Conservation (phyloP, 495 filamentous ascomycete genomes). For the Talaromyces wortmannii region DNA sequence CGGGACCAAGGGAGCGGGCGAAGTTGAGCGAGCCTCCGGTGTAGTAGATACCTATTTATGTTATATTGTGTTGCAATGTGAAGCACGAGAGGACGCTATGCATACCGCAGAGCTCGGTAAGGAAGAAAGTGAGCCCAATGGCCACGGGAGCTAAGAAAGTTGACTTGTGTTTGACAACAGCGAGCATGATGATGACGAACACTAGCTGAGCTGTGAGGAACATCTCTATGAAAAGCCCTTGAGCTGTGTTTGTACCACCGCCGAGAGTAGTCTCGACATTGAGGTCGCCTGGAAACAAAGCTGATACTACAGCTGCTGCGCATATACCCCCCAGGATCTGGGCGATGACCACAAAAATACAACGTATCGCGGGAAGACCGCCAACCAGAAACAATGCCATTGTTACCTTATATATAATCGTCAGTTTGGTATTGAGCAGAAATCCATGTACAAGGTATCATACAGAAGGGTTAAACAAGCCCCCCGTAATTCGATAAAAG, state of each 20-base stretch:
- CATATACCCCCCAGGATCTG: conserved; percentile 55
- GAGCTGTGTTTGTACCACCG: conserved; percentile 47
- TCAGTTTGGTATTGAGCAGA: no score
- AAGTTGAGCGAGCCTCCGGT: conserved; percentile 72
- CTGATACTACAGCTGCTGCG: conserved; percentile 53
- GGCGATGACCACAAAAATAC: conserved; percentile 39
- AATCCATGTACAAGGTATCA: conserved; percentile 8
- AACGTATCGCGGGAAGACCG: conserved; percentile 45
- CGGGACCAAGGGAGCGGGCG: conserved; percentile 65
- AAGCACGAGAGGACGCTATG: background rate
- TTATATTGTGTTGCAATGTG: no score
- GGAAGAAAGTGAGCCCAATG: conserved; percentile 68
- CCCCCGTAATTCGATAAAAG: conserved; percentile 75
- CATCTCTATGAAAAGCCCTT: conserved; percentile 74
- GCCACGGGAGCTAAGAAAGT: conserved; percentile 75
- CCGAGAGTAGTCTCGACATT: conserved; percentile 55
- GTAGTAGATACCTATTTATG: conserved; percentile 51
- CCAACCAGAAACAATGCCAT: conserved; percentile 51
- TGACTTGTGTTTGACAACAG: conserved; percentile 73
- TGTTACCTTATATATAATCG: conserved; percentile 37
- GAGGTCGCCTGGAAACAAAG: conserved; percentile 55
- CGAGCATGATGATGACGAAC: conserved; percentile 76
- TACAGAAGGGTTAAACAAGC: conserved; percentile 76
- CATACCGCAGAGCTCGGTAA: conserved; percentile 59
- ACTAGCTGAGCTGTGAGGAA: conserved; percentile 74